Evolutionary conservation across 129 eudicot species (phyloP).

Genomic region (Mikania micrantha): DNA sequence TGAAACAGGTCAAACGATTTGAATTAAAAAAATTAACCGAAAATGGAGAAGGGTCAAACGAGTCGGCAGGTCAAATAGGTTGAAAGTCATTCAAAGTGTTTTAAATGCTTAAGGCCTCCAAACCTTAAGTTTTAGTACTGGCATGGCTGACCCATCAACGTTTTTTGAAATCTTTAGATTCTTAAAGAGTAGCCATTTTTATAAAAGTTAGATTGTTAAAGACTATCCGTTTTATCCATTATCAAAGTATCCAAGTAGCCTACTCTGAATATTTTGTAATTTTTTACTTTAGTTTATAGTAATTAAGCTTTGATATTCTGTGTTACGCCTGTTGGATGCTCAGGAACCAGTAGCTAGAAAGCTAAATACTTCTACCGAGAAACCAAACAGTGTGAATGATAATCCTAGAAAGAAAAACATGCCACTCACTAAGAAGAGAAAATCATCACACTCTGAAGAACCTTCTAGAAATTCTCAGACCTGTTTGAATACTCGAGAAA

Average conservation of each 20-base stretch:
- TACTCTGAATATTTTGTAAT: not conserved
- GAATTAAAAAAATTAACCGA: not conserved
- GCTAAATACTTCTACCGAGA: slow-evolving; percentile 17
- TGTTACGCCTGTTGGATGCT: slow-evolving; percentile 5
- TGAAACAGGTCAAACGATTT: not conserved
- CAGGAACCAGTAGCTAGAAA: slow-evolving; percentile 30
- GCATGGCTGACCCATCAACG: not conserved
- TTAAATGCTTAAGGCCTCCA: not conserved
- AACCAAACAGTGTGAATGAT: slow-evolving; percentile 13
- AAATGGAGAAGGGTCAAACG: not conserved
- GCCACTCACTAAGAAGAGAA: slow-evolving; percentile 43
- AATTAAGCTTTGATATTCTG: not conserved
- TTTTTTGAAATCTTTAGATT: too few species aligned
- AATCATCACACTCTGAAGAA: slow-evolving; percentile 27
- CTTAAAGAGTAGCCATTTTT: too few species aligned
- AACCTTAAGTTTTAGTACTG: not conserved
- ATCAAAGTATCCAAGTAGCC: not conserved
- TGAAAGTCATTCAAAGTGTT: not conserved
- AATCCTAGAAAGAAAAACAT: slow-evolving; percentile 20
- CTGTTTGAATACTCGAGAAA: slow-evolving; percentile 18
- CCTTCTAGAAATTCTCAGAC: slow-evolving; percentile 13
- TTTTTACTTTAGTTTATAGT: not conserved
- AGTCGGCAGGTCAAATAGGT: not conserved
- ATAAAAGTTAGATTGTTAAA: not conserved
- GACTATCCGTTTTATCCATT: not conserved